Conservation (phyloP, 108 stramenopile species). For the Fragilaria radians region DNA sequence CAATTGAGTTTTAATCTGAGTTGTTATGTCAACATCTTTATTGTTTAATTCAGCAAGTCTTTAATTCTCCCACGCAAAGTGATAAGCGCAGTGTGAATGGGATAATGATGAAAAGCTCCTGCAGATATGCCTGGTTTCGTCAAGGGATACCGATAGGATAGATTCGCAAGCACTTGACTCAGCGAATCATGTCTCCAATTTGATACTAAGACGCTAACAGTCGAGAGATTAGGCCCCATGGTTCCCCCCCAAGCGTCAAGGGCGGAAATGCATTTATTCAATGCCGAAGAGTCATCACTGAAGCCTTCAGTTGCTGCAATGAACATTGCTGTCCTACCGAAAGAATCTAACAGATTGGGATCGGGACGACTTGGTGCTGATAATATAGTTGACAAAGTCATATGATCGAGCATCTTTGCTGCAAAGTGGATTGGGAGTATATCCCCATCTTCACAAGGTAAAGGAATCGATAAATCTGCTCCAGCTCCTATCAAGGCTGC, state of each 20-base stretch:
- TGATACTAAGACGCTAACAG: constrained; percentile 32
- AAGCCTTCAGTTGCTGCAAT: constrained; percentile 52
- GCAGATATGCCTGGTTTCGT: constrained; percentile 37
- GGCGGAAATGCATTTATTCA: constrained; percentile 51
- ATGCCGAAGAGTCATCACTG: constrained; percentile 28
- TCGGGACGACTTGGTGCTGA: constrained; percentile 42
- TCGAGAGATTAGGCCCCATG: constrained; percentile 25
- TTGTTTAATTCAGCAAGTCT: no score
- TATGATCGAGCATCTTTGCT: constrained; percentile 48
- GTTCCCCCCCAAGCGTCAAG: constrained; percentile 57
- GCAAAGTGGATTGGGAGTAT: constrained; percentile 54
- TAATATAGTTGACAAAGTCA: constrained; percentile 46
- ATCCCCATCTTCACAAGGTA: constrained; percentile 12
- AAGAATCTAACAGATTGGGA: constrained; percentile 57
- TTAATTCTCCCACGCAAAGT: constrained; percentile 28
- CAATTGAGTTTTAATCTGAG: constrained; percentile 3
- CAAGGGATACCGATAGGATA: constrained; percentile 46
- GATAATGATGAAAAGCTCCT: constrained; percentile 54
- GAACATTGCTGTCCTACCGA: constrained; percentile 68
- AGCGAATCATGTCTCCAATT: constrained; percentile 45
- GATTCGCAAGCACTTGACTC: constrained; percentile 30
- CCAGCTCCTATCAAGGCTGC: constrained; percentile 54
- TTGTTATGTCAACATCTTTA: no score
- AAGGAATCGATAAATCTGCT: constrained; percentile 41
- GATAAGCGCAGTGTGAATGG: constrained; percentile 57